Percentiles rank a stretch among this genome's conserved stretches.
Conservation (phyloP, 116 monocot species). For the Thalassia testudinum region DNA sequence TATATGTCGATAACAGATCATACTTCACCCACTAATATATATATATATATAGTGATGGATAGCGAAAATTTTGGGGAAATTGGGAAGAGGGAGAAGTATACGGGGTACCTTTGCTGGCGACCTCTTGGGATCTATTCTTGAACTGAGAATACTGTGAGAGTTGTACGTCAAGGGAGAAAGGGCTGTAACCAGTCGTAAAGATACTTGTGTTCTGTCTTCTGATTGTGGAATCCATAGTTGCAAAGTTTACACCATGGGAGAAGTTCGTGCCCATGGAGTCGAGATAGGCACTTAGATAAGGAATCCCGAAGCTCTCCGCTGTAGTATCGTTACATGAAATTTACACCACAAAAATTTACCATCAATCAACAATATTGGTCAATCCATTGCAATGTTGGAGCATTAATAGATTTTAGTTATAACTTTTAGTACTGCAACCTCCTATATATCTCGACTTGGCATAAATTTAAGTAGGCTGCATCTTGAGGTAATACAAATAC, state of each 20-base stretch:
- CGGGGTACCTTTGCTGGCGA: conserved; percentile 20
- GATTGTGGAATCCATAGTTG: conserved; percentile 77
- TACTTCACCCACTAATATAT: too few species aligned
- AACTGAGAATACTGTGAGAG: conserved; percentile 72
- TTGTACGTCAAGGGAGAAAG: conserved; percentile 84
- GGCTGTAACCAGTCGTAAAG: conserved; percentile 67
- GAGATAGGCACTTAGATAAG: conserved; percentile 63
- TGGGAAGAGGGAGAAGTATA: not conserved
- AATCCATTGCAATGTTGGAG: too few species aligned
- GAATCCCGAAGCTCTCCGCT: conserved; percentile 62
- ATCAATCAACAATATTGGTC: too few species aligned
- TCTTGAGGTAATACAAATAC: too few species aligned
- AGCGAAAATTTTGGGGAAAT: not conserved
- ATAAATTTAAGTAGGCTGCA: too few species aligned
- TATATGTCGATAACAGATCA: too few species aligned
- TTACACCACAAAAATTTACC: too few species aligned
- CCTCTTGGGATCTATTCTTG: conserved; percentile 35
- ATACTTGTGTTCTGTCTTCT: conserved; percentile 46
- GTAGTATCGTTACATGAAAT: too few species aligned
- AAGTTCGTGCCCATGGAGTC: conserved; percentile 76
- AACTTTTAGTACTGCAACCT: too few species aligned
- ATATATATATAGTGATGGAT: not conserved
- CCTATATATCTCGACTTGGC: too few species aligned
- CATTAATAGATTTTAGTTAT: too few species aligned
- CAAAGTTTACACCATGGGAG: too few species aligned